A percentile compares a stretch with the other conserved stretches of the same genome.
Evolutionary conservation across 2,329 filamentous ascomycete genomes (phyloP).

Genomic region (Aureobasidium musti): DNA sequence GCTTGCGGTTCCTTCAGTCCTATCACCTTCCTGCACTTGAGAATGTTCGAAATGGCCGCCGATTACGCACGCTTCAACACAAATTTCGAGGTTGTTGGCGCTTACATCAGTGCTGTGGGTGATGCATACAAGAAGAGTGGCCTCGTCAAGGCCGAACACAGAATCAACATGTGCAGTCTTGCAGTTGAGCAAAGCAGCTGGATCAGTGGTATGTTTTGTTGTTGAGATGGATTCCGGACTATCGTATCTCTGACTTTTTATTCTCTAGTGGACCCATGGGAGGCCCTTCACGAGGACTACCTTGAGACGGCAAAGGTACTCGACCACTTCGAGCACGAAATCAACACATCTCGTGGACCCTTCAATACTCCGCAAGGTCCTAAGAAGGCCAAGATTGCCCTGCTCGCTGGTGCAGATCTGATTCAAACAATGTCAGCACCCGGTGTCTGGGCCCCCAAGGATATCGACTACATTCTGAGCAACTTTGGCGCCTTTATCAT

Average conservation of each 20-base stretch:
- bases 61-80: slow-evolving; percentile 76
- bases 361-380: slow-evolving; percentile 69
- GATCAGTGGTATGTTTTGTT: slow-evolving; percentile 58
- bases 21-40: slow-evolving; percentile 67
- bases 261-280: slow-evolving; percentile 73
- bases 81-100: slow-evolving; percentile 81
- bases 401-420: slow-evolving; percentile 69
- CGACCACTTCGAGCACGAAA: slow-evolving; percentile 87
- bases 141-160: slow-evolving; percentile 69
- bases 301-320: slow-evolving; percentile 86
- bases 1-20: slow-evolving; percentile 61
- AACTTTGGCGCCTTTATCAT: slow-evolving; percentile 83
- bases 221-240: neutral
- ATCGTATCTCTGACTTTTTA: neutral
- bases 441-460: slow-evolving; percentile 75
- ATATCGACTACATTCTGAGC: slow-evolving; percentile 84
- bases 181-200: slow-evolving; percentile 75
- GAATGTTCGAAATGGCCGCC: slow-evolving; percentile 85
- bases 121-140: slow-evolving; percentile 79
- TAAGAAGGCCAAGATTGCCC: slow-evolving; percentile 71
- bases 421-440: slow-evolving; percentile 57
- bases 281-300: slow-evolving; percentile 81
- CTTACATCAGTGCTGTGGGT: slow-evolving; percentile 78
- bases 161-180: slow-evolving; percentile 83
- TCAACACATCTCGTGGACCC: slow-evolving; percentile 76